phyloP scores from a whole-genome alignment of 1,284 basidiomycete species.

The Cutaneotrichosporon sp. region DNA sequence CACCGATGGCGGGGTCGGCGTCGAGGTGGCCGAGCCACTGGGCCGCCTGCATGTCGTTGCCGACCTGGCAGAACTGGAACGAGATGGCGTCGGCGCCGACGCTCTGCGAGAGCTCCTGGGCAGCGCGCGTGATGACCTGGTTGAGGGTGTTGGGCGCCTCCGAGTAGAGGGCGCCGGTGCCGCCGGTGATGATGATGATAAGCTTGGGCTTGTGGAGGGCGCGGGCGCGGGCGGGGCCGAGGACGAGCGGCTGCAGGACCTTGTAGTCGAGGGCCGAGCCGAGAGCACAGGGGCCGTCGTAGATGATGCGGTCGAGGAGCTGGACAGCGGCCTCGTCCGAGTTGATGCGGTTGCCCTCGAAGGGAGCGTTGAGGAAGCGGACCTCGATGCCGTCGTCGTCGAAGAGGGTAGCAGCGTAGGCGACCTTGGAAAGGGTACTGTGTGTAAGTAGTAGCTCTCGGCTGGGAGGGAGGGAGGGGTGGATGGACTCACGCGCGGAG shows the following conservation, averaged over 20 bases:
- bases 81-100: conserved; percentile 19
- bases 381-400: conserved; percentile 57
- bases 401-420: conserved; percentile 49
- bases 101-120: conserved; percentile 15
- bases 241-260: conserved; percentile 55
- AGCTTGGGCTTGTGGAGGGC: conserved; percentile 55
- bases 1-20: conserved; percentile 18
- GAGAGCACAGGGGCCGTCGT: conserved; percentile 32
- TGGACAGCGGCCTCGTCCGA: conserved; percentile 46
- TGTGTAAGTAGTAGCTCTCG: background rate
- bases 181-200: conserved; percentile 53
- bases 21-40: conserved; percentile 19
- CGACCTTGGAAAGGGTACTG: conserved; percentile 51
- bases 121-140: conserved; percentile 14
- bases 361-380: conserved; percentile 55
- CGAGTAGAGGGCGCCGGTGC: conserved; percentile 12
- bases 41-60: conserved; percentile 17
- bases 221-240: conserved; percentile 49
- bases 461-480: background rate
- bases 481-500: conserved; percentile 45
- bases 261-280: conserved; percentile 54
- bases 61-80: conserved; percentile 25
- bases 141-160: conserved; percentile 19
- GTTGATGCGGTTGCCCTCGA: conserved; percentile 55
- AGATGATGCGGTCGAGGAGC: conserved; percentile 42